These are phyloP conservation scores for Manihot esculenta DNA, from an alignment of 441 rosid genomes.

Conservation along the genomic window DNA sequence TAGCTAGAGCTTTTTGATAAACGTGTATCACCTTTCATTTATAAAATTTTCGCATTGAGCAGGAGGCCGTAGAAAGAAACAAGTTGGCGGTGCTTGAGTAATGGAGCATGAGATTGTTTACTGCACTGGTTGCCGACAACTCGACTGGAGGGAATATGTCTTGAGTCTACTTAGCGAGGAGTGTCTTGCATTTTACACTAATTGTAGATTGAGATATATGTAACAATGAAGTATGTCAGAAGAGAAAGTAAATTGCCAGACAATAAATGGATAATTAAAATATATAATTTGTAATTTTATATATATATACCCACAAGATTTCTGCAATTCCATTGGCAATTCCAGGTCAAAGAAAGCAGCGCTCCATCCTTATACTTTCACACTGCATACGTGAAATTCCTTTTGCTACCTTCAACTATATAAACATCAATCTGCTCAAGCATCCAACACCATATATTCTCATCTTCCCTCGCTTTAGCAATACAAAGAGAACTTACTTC, in stretches of 20 bases:
- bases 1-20: neutral
- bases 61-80: slow-evolving; percentile 43
- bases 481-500: no score
- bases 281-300: no score
- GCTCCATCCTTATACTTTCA: no score
- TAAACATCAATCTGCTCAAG: no score
- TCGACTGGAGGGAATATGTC: neutral
- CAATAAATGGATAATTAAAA: neutral
- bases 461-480: no score
- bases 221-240: neutral
- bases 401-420: no score
- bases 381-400: no score
- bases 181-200: neutral
- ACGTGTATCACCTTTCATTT: neutral
- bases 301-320: no score
- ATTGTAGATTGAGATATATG: neutral
- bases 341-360: no score
- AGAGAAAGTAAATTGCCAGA: neutral
- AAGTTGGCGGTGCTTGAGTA: slow-evolving; percentile 20
- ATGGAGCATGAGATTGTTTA: neutral
- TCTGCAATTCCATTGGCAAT: no score
- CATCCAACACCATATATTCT: no score
- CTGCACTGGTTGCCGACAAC: neutral
- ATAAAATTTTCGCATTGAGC: slow-evolving; percentile 15
- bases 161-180: neutral